Evolutionary conservation across 108 stramenopile species (phyloP), one percentile per base, ranked within the genome.

Genomic region (Conticribra guillardii): DNA sequence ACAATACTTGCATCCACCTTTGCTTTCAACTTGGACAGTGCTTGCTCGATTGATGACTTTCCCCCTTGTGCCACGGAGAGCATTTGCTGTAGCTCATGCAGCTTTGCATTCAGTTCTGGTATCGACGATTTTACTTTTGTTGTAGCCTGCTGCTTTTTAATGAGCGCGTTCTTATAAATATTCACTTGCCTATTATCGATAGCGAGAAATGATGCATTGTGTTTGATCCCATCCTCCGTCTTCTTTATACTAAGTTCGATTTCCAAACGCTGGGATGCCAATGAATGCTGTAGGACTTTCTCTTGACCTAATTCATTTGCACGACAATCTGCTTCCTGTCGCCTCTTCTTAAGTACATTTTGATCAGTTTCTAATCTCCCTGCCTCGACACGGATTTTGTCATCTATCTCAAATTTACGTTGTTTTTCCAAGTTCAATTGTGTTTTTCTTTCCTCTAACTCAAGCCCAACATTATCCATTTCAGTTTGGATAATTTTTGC

Each of bases 131-230:
- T 67, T 4, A 54, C 21, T 24, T 54, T 54, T n/a, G 53, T 14
- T n/a, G 18, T 64, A 9, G 2, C 14, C 19, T 54, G 54, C 4
- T 3, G 26, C 33, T 54, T 67, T 32, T 67, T 67, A 1, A 31
- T 15, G 26, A 67, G 65, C 7, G 52, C 11, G 17, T 34, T 14
- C 52, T 54, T 67, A n/a, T 18, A 32, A 9, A 9, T 9, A 41
- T 67, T 67, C 2, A 67, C 14, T 32, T 53, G 53, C 21, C 65
- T 27, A 0, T 54, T 67, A 23, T 67, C 65, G 23, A 44, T 32
- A 15, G 53, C 19, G 32, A 15, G 22, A n/a, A 67, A 54, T n/a
- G 48, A 50, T 1, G 52, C 16, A 32, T 54, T 54, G 19, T 54
- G 65, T 19, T 3, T 54, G 2, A 54, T 15, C 3, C 16, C 4